A percentile compares a stretch with the other conserved stretches of the same genome.
Conservation (phyloP, 768 basidiomycete genomes). For the Myochromella boudieri region DNA sequence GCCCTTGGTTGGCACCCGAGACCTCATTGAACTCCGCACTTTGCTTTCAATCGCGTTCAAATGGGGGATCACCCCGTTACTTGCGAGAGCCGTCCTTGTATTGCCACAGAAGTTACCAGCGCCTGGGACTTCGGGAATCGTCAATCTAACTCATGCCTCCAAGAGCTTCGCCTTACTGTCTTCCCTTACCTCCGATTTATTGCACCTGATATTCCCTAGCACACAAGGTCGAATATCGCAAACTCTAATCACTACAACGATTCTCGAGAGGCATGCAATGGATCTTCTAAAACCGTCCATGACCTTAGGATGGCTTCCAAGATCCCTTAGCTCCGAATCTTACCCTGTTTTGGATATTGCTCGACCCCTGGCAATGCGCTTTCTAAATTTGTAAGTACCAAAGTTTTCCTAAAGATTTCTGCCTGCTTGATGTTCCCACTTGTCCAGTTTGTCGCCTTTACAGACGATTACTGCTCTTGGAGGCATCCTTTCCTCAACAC, state of each 20-base stretch:
- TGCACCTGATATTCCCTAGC: constrained; percentile 58
- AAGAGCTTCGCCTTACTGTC: constrained; percentile 46
- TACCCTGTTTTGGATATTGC: constrained; percentile 43
- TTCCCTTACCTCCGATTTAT: constrained; percentile 39
- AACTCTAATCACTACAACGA: constrained; percentile 59
- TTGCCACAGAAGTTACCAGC: constrained; percentile 33
- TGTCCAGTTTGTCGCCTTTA: constrained; percentile 58
- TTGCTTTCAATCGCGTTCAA: constrained; percentile 68
- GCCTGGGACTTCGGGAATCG: constrained; percentile 29
- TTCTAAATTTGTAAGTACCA: constrained; percentile 62
- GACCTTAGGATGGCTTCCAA: constrained; percentile 73
- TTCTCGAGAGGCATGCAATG: constrained; percentile 53
- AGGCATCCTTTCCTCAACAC: constrained; percentile 47
- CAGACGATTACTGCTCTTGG: constrained; percentile 69
- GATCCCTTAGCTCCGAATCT: constrained; percentile 37
- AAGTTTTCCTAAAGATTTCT: constrained; percentile 16
- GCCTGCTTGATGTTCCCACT: constrained; percentile 18
- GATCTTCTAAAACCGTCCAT: constrained; percentile 63
- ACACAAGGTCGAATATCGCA: constrained; percentile 46
- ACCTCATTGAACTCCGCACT: constrained; percentile 60
- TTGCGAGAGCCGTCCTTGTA: constrained; percentile 39
- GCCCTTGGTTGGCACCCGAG: constrained; percentile 62
- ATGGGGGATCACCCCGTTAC: constrained; percentile 64
- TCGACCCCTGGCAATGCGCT: constrained; percentile 50
- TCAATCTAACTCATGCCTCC: constrained; percentile 42